Evolutionary conservation across 495 filamentous ascomycete species (phyloP).

Genomic region (Hypoxylon trugodes): DNA sequence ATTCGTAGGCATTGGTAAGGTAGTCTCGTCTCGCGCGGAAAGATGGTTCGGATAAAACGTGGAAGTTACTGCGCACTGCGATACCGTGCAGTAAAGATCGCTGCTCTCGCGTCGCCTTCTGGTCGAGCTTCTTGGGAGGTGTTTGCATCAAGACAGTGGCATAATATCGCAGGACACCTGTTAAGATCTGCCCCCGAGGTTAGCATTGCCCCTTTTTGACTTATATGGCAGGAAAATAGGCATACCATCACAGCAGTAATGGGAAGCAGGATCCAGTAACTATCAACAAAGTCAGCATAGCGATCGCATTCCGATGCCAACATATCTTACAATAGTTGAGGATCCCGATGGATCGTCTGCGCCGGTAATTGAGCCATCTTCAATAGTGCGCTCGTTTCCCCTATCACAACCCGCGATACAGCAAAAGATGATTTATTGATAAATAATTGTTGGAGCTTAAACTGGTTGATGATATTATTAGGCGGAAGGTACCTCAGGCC

Average conservation of each 20-base stretch:
- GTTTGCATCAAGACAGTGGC: slow-evolving; percentile 88
- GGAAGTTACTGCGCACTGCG: slow-evolving; percentile 81
- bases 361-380: slow-evolving; percentile 85
- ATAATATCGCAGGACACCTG: slow-evolving; percentile 95
- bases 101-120: slow-evolving; percentile 83
- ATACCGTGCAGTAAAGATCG: slow-evolving; percentile 86
- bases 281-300: slow-evolving; percentile 46
- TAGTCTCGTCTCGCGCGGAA: slow-evolving; percentile 83
- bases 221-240: not conserved
- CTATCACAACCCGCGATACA: not conserved
- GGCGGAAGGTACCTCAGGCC: not conserved
- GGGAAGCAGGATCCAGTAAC: slow-evolving; percentile 98
- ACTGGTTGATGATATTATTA: slow-evolving; percentile 10
- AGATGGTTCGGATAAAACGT: slow-evolving; percentile 74
- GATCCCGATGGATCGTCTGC: slow-evolving; percentile 98
- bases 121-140: slow-evolving; percentile 81
- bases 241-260: slow-evolving; percentile 96
- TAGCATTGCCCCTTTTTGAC: not conserved
- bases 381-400: not conserved
- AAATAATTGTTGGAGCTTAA: slow-evolving; percentile 15
- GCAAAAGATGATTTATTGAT: not conserved
- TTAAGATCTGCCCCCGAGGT: slow-evolving; percentile 73
- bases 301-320: not conserved
- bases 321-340: slow-evolving; percentile 83
- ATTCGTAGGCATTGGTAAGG: slow-evolving; percentile 80